Evolutionary conservation across 805 yeast species (phyloP).

Genomic region (Nakazawaea populi): DNA sequence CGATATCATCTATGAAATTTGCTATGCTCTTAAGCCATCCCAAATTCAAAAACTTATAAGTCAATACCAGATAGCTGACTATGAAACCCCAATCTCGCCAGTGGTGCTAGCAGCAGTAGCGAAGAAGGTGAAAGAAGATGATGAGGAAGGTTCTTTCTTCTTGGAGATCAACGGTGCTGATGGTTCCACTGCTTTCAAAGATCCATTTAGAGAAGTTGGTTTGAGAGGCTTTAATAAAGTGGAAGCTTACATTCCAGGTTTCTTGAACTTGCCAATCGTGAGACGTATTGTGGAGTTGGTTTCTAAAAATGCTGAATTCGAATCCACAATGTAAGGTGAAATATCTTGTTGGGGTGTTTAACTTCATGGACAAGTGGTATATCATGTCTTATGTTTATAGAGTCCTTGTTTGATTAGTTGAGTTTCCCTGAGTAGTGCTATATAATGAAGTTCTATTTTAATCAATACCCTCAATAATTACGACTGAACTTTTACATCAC

Average conservation of each 20-base stretch:
- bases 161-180: conserved; percentile 64
- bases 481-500: too few relatives aligned
- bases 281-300: conserved; percentile 86
- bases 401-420: too few relatives aligned
- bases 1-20: conserved; percentile 87
- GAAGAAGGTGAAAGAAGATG: conserved; percentile 59
- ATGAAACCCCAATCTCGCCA: conserved; percentile 86
- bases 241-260: conserved; percentile 91
- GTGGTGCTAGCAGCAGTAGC: conserved; percentile 79
- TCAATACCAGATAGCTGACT: conserved; percentile 88
- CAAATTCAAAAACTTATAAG: conserved; percentile 90
- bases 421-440: too few relatives aligned
- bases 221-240: conserved; percentile 74
- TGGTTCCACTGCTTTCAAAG: conserved; percentile 61
- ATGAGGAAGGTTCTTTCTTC: conserved; percentile 51
- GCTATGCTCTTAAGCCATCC: conserved; percentile 90
- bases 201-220: conserved; percentile 72
- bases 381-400: too few relatives aligned
- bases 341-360: too few relatives aligned
- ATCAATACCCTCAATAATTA: too few relatives aligned
- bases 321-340: conserved; percentile 4
- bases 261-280: conserved; percentile 84
- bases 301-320: conserved; percentile 58
- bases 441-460: too few relatives aligned
- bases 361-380: too few relatives aligned